phyloP scores from a whole-genome alignment of 345 rosid species.

The Eucalyptus sp. region DNA sequence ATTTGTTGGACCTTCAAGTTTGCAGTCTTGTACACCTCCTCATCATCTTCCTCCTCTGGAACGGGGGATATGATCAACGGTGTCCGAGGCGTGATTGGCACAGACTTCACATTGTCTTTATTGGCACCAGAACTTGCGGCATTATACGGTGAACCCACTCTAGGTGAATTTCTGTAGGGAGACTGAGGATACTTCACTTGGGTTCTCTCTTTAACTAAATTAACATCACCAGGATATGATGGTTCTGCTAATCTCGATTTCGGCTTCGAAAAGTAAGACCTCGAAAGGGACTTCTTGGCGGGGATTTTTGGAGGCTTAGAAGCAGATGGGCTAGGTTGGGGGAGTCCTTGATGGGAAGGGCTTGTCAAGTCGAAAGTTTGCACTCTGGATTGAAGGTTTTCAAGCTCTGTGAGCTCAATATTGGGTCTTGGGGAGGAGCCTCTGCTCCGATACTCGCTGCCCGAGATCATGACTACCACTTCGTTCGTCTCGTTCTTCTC shows the following conservation, averaged over 20 bases:
- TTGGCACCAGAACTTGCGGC: not conserved
- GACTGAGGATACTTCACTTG: conserved; percentile 1
- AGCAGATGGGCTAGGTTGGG: conserved; percentile 3
- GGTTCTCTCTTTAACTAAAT: conserved; percentile 11
- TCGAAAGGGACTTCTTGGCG: conserved; percentile 8
- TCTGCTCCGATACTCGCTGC: not conserved
- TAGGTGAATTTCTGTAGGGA: conserved; percentile 16
- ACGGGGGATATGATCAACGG: conserved; percentile 23
- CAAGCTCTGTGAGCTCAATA: conserved; percentile 4
- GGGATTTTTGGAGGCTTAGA: conserved; percentile 22
- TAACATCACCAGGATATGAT: conserved; percentile 5
- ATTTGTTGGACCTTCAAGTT: conserved; percentile 9
- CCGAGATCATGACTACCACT: conserved; percentile 21
- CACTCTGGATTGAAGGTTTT: not conserved
- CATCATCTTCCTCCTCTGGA: conserved; percentile 14
- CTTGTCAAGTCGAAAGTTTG: not conserved
- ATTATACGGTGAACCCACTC: conserved; percentile 7
- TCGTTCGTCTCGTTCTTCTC: not conserved
- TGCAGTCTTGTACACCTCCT: conserved; percentile 16
- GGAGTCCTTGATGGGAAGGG: conserved; percentile 8
- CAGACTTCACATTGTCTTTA: conserved; percentile 14
- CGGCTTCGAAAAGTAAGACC: conserved; percentile 39
- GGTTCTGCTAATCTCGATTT: conserved; percentile 52
- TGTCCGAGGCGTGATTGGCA: conserved; percentile 36
- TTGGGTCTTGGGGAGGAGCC: not conserved